Base-by-base conservation (phyloP, 1,139 yeast species). In the Pichia kudriavzevii region DNA sequence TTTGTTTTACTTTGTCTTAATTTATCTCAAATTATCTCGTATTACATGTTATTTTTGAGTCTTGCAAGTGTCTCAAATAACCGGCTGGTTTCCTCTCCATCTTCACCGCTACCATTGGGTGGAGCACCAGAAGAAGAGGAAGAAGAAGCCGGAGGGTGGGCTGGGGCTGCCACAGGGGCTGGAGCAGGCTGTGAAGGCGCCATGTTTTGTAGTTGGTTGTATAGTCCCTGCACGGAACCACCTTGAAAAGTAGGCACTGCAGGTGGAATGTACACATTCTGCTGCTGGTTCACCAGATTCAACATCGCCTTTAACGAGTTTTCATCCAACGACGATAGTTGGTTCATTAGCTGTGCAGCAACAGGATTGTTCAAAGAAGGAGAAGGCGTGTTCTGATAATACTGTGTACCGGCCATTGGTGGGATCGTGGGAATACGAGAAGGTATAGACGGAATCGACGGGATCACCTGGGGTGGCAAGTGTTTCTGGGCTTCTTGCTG, bases 11-110 rank as follows among this genome's bases (percentile, higher is more conserved):
- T 10, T 9, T 21, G n/a, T 9, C n/a, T 21, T 21, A 21, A 9
- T 10, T 10, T 10, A 14, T 21, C 10, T n/a, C 9, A 9, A n/a
- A n/a, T n/a, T n/a, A n/a, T n/a, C n/a, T n/a, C n/a, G 22, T 10
- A 8, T 46, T 49, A 53, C 55, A 55, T 52, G 45, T 56, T 57
- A 38, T 58, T 56, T 41, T 55, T 54, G 26, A 58, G 43, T 40
- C 62, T 48, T 14, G 61, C 59, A 27, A 58, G 43, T 22, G 62
- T 58, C 26, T 57, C 61, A 34, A 56, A 52, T 11, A 58, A 45
- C 31, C 48, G 55, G 30, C 43, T 46, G 7, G 53, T 39, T 23
- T 44, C 50, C 23, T 50, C 53, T 26, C 47, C 47, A 29, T 41
- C 40, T 14, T 28, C 28, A 22, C 36, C 37, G 19, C 26, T 38